phyloP scores from a whole-genome alignment of 2,329 filamentous ascomycete genomes.

The Botryotinia convoluta region DNA sequence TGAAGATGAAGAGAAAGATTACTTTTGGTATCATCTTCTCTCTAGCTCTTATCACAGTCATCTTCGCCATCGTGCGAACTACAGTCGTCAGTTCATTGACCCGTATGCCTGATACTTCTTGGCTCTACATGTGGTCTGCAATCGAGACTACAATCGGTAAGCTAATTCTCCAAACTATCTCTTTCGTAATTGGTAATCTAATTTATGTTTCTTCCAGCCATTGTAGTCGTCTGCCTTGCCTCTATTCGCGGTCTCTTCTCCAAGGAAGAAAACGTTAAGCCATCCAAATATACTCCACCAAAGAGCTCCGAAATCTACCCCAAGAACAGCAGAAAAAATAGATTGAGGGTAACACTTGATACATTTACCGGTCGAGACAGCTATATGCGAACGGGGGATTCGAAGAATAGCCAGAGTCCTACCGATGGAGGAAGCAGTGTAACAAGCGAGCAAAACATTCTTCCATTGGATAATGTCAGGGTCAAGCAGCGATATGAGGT shows the following conservation, averaged over 20 bases:
- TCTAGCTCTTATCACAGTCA: neutral
- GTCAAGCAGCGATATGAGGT: conserved; percentile 2
- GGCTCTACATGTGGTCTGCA: conserved; percentile 1
- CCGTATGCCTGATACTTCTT: neutral
- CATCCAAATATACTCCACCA: neutral
- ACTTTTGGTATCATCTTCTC: neutral
- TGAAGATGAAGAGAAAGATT: conserved; percentile 3
- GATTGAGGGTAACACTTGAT: neutral
- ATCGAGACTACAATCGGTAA: conserved; percentile 4
- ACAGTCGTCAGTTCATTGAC: conserved; percentile 1
- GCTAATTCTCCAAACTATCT: neutral
- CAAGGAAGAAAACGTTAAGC: neutral
- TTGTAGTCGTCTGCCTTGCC: neutral
- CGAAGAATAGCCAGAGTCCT: neutral
- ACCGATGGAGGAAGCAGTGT: neutral
- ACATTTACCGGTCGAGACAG: neutral
- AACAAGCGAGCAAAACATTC: neutral
- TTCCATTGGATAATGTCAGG: neutral
- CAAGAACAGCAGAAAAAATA: neutral
- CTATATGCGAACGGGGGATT: neutral
- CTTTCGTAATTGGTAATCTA: neutral
- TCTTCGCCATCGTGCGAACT: neutral
- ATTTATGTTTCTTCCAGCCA: neutral
- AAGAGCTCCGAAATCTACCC: neutral
- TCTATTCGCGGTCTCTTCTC: conserved; percentile 4